Conservation (phyloP, 306 rosid genomes). For the Cicer bijugum region DNA sequence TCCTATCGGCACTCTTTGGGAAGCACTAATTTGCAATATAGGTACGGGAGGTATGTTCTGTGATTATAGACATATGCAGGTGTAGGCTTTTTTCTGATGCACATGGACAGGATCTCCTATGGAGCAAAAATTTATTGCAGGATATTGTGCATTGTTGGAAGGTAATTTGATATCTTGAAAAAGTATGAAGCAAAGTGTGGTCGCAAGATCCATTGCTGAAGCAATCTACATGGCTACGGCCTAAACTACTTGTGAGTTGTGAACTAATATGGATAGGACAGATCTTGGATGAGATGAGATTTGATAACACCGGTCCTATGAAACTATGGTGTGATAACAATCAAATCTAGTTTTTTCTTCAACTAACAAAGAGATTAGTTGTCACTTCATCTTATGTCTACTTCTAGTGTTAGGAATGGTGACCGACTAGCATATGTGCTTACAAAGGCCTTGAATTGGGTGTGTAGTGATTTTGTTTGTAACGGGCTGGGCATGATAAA, state of each 20-base stretch:
- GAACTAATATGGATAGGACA: neutral
- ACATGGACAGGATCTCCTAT: neutral
- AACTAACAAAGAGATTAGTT: too few relatives aligned
- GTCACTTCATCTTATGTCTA: neutral
- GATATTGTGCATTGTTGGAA: neutral
- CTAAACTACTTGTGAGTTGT: neutral
- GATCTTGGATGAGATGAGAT: neutral
- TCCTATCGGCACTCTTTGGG: too few relatives aligned
- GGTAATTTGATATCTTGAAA: neutral
- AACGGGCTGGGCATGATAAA: slow-evolving; percentile 8
- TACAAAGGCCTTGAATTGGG: neutral
- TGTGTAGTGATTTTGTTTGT: neutral
- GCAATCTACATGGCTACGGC: neutral
- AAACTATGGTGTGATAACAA: too few relatives aligned
- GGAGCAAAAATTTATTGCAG: too few relatives aligned
- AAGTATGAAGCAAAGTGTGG: neutral
- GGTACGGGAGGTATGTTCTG: too few relatives aligned
- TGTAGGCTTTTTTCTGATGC: neutral
- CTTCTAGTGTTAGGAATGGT: neutral
- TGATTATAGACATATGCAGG: too few relatives aligned
- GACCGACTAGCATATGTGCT: neutral
- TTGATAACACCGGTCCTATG: neutral
- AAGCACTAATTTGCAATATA: too few relatives aligned
- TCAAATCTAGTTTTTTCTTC: too few relatives aligned
- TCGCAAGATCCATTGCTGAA: neutral